Percentiles rank a stretch among this genome's conserved stretches.
Evolutionary conservation across 352 stramenopile species (phyloP).

Genomic region (Globisporangium uncinulatum): DNA sequence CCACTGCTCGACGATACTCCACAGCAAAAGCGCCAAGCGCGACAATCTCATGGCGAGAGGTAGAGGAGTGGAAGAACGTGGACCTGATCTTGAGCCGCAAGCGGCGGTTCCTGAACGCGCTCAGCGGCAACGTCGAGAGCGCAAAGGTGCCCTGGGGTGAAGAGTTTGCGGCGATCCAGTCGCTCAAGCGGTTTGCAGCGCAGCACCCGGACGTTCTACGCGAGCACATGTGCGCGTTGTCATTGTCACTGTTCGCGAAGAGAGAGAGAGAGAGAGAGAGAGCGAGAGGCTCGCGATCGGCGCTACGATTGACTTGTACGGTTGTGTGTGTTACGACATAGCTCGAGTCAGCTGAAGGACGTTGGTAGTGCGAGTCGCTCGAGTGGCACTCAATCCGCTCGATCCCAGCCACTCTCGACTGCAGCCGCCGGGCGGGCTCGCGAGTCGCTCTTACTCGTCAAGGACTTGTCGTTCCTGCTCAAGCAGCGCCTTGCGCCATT

Average conservation of each 20-base stretch:
- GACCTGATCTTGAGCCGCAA: constrained; percentile 51
- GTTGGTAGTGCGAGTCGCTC: constrained; percentile 12
- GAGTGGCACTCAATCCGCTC: constrained; percentile 4
- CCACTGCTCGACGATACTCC: neutral
- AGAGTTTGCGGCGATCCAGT: constrained; percentile 56
- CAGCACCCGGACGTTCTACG: constrained; percentile 48
- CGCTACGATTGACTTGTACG: neutral
- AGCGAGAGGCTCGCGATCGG: neutral
- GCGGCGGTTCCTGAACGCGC: constrained; percentile 29
- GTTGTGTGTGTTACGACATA: constrained; percentile 4
- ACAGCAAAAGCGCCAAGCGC: neutral
- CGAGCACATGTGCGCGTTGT: constrained; percentile 40
- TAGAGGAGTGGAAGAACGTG: constrained; percentile 57
- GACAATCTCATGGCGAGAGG: constrained; percentile 30
- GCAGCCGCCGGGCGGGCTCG: constrained; percentile 13
- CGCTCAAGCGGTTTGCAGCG: constrained; percentile 48
- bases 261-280: neutral
- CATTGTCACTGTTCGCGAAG: too few relatives aligned
- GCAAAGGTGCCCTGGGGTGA: constrained; percentile 49
- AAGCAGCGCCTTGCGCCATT: constrained; percentile 38
- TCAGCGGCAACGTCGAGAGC: constrained; percentile 33
- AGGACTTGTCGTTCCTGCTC: constrained; percentile 55
- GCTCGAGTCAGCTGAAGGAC: constrained; percentile 20
- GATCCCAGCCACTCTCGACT: constrained; percentile 5
- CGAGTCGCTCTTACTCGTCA: constrained; percentile 41